A percentile compares a stretch with the other conserved stretches of the same genome.
These are phyloP conservation scores for Corynascus novoguineensis DNA, from an alignment of 495 filamentous ascomycete species.

Conservation along the genomic window DNA sequence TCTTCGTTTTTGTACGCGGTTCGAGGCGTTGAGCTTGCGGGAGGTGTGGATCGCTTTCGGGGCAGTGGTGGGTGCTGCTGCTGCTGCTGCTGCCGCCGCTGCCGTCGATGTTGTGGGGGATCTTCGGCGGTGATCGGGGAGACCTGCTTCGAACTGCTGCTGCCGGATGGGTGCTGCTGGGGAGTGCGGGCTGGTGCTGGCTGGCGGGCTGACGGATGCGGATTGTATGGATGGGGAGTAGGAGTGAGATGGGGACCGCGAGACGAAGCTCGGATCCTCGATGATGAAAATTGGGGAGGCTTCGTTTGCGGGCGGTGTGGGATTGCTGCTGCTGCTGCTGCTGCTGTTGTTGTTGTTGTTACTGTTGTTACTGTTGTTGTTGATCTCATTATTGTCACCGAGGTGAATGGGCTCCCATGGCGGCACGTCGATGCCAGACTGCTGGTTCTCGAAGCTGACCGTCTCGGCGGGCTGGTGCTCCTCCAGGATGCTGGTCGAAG, in stretches of 20 bases:
- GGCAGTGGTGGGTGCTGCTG: neutral
- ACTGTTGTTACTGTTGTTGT: neutral
- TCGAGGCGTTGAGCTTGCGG: constrained; percentile 30
- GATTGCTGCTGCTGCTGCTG: neutral
- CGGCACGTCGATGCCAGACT: constrained; percentile 28
- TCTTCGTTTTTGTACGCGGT: constrained; percentile 34
- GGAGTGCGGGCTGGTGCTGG: constrained; percentile 29
- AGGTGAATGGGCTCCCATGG: constrained; percentile 38
- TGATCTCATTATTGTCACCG: constrained; percentile 16
- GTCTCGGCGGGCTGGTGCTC: constrained; percentile 16
- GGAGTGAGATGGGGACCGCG: constrained; percentile 28
- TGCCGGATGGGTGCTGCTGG: constrained; percentile 10
- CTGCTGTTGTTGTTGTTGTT: neutral
- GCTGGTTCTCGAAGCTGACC: constrained; percentile 33
- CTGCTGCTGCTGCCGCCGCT: no score
- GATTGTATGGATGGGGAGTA: constrained; percentile 18
- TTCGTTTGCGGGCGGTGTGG: constrained; percentile 8
- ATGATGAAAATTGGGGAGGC: constrained; percentile 31
- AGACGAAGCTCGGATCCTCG: constrained; percentile 32
- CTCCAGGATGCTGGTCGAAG: constrained; percentile 4
- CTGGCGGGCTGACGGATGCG: constrained; percentile 23
- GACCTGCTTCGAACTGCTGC: constrained; percentile 26
- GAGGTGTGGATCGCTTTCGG: constrained; percentile 22
- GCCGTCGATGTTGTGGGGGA: constrained; percentile 8
- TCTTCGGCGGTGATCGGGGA: neutral